A percentile compares a stretch with the other conserved stretches of the same genome.
phyloP scores from a whole-genome alignment of 1,284 basidiomycete species.

The Rugosomyces carneus region DNA sequence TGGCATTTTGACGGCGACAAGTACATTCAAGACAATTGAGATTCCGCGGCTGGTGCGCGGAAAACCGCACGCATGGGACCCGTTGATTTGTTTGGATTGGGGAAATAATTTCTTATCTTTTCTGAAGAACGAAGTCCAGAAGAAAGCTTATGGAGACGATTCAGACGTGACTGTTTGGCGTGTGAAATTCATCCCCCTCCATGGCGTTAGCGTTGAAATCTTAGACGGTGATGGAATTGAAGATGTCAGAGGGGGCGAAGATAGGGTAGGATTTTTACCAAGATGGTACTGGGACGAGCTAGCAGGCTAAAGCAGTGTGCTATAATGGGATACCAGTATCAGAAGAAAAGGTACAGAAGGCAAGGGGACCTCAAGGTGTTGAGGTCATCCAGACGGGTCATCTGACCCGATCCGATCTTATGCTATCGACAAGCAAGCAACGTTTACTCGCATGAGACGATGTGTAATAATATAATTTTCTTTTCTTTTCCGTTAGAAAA shows the following conservation, averaged over 20 bases:
- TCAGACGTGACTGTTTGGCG: constrained; percentile 66
- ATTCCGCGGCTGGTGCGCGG: constrained; percentile 72
- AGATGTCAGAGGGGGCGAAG: constrained; percentile 60
- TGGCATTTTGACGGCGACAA: constrained; percentile 58
- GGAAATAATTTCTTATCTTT: constrained; percentile 59
- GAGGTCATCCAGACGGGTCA: constrained; percentile 26
- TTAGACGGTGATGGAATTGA: constrained; percentile 42
- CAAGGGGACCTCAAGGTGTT: constrained; percentile 17
- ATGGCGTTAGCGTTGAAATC: constrained; percentile 40
- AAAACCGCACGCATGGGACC: constrained; percentile 74
- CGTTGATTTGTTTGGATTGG: constrained; percentile 70
- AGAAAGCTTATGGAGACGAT: constrained; percentile 15
- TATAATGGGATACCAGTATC: constrained; percentile 8
- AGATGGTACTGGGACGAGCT: constrained; percentile 61
- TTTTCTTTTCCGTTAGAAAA: too few relatives aligned
- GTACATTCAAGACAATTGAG: constrained; percentile 66
- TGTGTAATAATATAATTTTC: too few relatives aligned
- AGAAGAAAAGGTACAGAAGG: constrained; percentile 20
- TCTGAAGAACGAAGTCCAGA: constrained; percentile 33
- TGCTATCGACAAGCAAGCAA: background rate
- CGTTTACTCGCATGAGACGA: too few relatives aligned
- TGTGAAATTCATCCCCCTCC: constrained; percentile 51
- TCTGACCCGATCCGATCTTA: constrained; percentile 25
- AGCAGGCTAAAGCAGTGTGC: background rate
- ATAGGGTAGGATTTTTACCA: constrained; percentile 70